Evolutionary conservation across 176 grass and related monocot genomes (phyloP), one percentile per base, ranked within the genome.

Genomic region (Ananas comosus): DNA sequence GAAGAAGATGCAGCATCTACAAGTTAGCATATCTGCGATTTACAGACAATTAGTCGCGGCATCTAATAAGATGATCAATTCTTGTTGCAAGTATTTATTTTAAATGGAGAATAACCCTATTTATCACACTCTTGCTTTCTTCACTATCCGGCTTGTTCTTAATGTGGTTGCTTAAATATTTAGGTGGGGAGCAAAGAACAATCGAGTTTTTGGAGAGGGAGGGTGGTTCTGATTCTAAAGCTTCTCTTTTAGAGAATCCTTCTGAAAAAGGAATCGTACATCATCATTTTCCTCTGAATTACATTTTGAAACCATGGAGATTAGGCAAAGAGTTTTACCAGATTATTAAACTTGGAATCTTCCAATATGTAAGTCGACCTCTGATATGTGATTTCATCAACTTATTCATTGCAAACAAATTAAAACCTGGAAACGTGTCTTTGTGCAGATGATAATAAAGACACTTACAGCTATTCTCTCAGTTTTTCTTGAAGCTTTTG

Each of bases 251-350:
- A 66, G 68, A 92, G 51, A 48, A 84, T 68, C 33, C 68, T 50
- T 76, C 82, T 49, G 88, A 85, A 27, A 92, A 83, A 70, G 93
- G 89, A 77, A 74, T 97, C 73, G 83, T 97, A 88, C 84, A 92
- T 74, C 94, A 92, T 72, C 94, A 92, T 73, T 97, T 97, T 81
- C 94, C 94, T 48, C 69, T 97, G 58, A 97, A 92, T 78, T 90
- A 78, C 83, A 81, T 97, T 50, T 25, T 92, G 71, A 88, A 85
- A 68, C 93, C 89, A 14, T 97, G 93, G 89, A 92, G 76, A 90
- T 19, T 97, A 48, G 86, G 89, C 48, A 72, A 67, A 3, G 85
- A 75, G 48, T 92, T 97, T 77, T 97, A 97, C 65, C 84, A 80
- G 56, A 83, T 92, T 73, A 92, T 97, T 73, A 97, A 92, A 78